Evolutionary conservation across 345 rosid species (phyloP).

Genomic region (Chamaenerion angustifolium): DNA sequence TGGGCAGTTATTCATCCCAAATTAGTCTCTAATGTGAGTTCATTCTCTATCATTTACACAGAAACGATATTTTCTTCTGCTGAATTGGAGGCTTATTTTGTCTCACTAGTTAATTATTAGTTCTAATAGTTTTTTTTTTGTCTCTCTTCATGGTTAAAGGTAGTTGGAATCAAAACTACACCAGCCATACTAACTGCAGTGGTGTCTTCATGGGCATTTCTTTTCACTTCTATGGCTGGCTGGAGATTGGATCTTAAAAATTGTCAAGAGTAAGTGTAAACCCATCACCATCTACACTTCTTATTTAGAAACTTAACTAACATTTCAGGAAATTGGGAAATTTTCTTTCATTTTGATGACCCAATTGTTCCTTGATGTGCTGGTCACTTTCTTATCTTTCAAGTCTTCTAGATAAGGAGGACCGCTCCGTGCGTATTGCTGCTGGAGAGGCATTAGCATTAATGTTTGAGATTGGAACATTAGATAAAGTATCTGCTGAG

Average conservation of each 20-base stretch:
- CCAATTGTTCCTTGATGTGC: constrained; percentile 12
- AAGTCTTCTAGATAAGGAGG: constrained; percentile 66
- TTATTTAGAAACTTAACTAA: no score
- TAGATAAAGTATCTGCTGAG: constrained; percentile 53
- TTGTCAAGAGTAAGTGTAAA: constrained; percentile 61
- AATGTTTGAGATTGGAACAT: constrained; percentile 55
- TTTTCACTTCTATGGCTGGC: constrained; percentile 52
- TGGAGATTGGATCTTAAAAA: constrained; percentile 46
- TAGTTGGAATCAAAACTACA: constrained; percentile 48
- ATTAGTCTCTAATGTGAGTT: constrained; percentile 66
- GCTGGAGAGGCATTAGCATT: constrained; percentile 89
- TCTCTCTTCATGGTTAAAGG: constrained; percentile 28
- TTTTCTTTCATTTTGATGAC: background rate
- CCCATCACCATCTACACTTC: no score
- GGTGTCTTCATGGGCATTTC: constrained; percentile 92
- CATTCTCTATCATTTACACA: no score
- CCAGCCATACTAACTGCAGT: constrained; percentile 44
- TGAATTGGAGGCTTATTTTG: background rate
- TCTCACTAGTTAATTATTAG: no score
- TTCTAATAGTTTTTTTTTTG: background rate
- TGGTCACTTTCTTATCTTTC: constrained; percentile 69
- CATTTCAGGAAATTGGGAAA: no score
- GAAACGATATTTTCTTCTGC: background rate
- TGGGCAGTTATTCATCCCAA: constrained; percentile 89
- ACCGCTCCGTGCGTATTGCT: constrained; percentile 76